Evolutionary conservation across 2,329 filamentous ascomycete genomes (phyloP), one percentile per base, ranked within the genome.

Genomic region (Pseudogymnoascus verrucosus): DNA sequence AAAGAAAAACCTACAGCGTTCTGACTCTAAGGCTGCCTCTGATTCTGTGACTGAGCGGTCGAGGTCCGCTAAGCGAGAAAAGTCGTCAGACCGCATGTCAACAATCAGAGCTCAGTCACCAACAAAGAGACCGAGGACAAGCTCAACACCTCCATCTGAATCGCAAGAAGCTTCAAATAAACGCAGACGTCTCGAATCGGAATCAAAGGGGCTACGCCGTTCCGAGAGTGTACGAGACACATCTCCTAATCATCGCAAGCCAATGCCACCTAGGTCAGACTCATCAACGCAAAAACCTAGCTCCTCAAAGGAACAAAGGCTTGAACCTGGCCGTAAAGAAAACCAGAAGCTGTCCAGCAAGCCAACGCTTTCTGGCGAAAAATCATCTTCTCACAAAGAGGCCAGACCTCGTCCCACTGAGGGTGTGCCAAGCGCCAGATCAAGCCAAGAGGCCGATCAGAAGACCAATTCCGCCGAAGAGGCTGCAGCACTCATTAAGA

Each of bases 1-100:
- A 42, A 61, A 39, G 21, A 42, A 61, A 21, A 39, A 39, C 4
- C 4, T 39, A 26, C 34, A 61, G 12, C 59, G 39, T 23, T 61
- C 39, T n/a, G 59, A 61, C 59, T 61, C 59, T 12, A 61, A 31
- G 10, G 42, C 23, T 11, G 14, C 28, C 14, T 26, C 36, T 21
- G 71, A 73, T 14, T 69, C 67, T 63, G 63, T 66, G 14, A 28
- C 64, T 16, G 84, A 86, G 66, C 78, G 83, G 62, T 82, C 84
- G 21, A 85, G 86, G 69, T 81, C 83, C 16, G 72, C 87, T 11
- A 87, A 85, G 70, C 78, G 84, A 64, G 84, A 88, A 65, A 83
- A 85, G 66, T 84, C 84, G 3, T 80, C 79, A 62, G 85, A 88
- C 65, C 77, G 80, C 31, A 72, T 81, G 11, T 78, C 79, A 7